Base-by-base conservation (phyloP, 257 asterid genomes). In the Solanum microdontum region DNA sequence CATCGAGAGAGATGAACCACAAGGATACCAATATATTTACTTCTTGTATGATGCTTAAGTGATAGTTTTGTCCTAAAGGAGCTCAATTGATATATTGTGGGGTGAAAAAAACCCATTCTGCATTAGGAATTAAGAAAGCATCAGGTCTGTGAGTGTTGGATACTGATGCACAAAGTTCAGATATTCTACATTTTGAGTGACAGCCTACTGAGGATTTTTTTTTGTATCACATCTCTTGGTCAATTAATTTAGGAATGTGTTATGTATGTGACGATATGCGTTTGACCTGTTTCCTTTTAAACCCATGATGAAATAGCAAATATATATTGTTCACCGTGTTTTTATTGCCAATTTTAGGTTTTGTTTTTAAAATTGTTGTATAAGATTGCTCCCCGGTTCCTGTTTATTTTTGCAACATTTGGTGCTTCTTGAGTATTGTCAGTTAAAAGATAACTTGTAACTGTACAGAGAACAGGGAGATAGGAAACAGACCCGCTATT, bases 401-500 rank as follows among this genome's bases (percentile, higher is more conserved):
- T 45, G 40, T 45, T 28, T 45, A 45, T 80, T 45, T 45, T 80
- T 45, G 40, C 85, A 80, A 43, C 68, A 80, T 17, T 43, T 80
- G 68, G 85, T 80, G 40, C 28, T 45, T 28, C 85, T 80, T 80
- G 84, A 40, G 39, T 48, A 37, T 80, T 28, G 19, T 45, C 28
- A 17, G 24, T 45, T 45, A 14, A 43, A 26, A 14, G 24, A 40
- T 80, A 8, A 24, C 24, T 80, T 45, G 40, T 45, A 9, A 80
- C 85, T 80, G 68, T 79, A 86, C 90, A 94, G 97, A 86, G 96
- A 95, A 89, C 90, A 85, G 84, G 96, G 95, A 86, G 89, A 95
- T 92, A 93, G 86, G 72, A 90, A 92, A 88, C 97, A 93, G 89
- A 96, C 97, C 85, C 91, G 90, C 30, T 95, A 94, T 88, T 93